A percentile compares a stretch with the other conserved stretches of the same genome.
Conservation (phyloP, 2,329 filamentous ascomycete genomes). For the Epichloe uncinata region DNA sequence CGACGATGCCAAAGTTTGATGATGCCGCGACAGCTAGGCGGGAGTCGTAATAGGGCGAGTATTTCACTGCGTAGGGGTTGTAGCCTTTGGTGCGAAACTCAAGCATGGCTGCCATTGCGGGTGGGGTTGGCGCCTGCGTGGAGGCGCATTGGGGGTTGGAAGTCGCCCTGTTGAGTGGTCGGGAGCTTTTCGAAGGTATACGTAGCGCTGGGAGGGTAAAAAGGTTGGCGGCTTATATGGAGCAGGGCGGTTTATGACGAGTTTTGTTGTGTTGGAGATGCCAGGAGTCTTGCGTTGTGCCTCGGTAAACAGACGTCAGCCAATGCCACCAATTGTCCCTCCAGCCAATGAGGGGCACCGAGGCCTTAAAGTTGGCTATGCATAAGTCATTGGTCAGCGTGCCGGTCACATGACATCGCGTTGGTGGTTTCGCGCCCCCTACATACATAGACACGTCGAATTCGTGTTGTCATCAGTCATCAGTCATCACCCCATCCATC, state of each 20-base stretch:
- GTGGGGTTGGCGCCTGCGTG: constrained; percentile 3
- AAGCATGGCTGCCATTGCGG: constrained; percentile 55
- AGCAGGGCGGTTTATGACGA: too few species aligned
- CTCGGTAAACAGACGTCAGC: constrained; percentile 2
- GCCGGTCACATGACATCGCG: constrained; percentile 4
- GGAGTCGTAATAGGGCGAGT: constrained; percentile 96
- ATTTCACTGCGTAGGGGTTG: constrained; percentile 95
- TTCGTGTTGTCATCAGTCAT: neutral
- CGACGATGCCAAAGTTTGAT: constrained; percentile 95
- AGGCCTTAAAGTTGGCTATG: neutral
- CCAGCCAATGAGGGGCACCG: too few species aligned
- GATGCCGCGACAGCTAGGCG: constrained; percentile 79
- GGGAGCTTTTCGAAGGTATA: neutral
- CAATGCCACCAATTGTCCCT: neutral
- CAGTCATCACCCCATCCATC: neutral
- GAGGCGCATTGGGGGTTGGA: constrained; percentile 10
- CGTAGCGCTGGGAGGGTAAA: neutral
- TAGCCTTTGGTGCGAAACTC: constrained; percentile 88
- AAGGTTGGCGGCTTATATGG: neutral
- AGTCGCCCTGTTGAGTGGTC: neutral
- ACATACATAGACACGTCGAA: neutral
- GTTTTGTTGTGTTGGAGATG: neutral
- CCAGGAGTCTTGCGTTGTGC: constrained; percentile 7
- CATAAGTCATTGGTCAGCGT: too few species aligned
- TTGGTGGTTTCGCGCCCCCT: neutral